A percentile compares a stretch with the other conserved stretches of the same genome.
Conservation (phyloP, 192 early-diverging fungal species). For the Umbelopsis vinacea region DNA sequence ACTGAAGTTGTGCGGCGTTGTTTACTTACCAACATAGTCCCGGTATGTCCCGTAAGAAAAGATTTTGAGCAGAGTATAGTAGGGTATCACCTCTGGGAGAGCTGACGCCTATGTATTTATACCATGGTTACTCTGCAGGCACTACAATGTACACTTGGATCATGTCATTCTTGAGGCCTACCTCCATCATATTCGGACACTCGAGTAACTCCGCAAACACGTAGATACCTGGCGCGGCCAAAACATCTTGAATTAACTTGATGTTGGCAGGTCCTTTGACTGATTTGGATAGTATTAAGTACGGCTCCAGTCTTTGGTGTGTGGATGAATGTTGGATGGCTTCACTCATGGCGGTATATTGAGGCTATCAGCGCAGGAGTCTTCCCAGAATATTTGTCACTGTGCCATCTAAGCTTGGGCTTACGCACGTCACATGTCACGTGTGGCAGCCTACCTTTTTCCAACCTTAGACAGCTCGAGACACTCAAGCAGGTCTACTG, state of each 20-base stretch:
- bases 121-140: neutral
- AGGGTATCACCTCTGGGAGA: slow-evolving; percentile 53
- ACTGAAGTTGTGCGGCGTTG: neutral
- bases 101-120: slow-evolving; percentile 48
- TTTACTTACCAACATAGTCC: slow-evolving; percentile 71
- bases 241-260: slow-evolving; percentile 73
- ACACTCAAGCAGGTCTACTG: too few relatives aligned
- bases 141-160: neutral
- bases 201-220: slow-evolving; percentile 81
- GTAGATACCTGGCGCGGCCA: slow-evolving; percentile 73
- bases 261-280: slow-evolving; percentile 75
- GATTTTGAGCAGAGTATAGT: slow-evolving; percentile 63
- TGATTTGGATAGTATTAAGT: slow-evolving; percentile 73
- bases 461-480: too few relatives aligned
- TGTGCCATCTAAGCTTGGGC: neutral
- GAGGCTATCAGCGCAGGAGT: neutral
- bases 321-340: slow-evolving; percentile 20
- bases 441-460: neutral
- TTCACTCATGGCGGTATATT: slow-evolving; percentile 21
- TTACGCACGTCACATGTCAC: slow-evolving; percentile 14
- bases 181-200: slow-evolving; percentile 70
- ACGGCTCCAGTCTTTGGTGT: slow-evolving; percentile 65
- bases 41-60: slow-evolving; percentile 85
- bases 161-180: slow-evolving; percentile 38
- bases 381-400: neutral